Percentiles rank a stretch among this genome's conserved stretches.
These are phyloP conservation scores for Rachicladosporium sp. DNA, from an alignment of 2,329 filamentous ascomycete species.

Conservation along the genomic window DNA sequence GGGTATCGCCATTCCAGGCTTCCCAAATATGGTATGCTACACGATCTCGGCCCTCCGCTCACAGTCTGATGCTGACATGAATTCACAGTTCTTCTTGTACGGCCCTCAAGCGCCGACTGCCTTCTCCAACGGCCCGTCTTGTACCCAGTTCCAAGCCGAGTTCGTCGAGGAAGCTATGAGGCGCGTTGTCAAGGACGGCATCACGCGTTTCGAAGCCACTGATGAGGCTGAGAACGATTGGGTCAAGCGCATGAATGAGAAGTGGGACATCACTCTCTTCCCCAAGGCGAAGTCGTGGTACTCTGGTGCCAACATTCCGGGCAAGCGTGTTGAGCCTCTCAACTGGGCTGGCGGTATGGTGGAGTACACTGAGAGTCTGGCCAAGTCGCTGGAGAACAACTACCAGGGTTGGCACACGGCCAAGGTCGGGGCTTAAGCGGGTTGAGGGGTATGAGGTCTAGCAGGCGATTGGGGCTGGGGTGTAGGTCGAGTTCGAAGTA, in stretches of 20 bases:
- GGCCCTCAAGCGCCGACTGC: conserved; percentile 33
- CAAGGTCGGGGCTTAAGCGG: too few species aligned
- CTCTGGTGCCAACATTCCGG: conserved; percentile 17
- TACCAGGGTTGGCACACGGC: conserved; percentile 17
- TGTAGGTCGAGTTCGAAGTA: too few species aligned
- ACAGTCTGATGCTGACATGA: not conserved
- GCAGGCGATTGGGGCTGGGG: too few species aligned
- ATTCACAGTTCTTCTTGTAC: conserved; percentile 23
- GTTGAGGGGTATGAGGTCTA: too few species aligned
- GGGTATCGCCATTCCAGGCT: conserved; percentile 30
- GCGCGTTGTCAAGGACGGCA: conserved; percentile 12
- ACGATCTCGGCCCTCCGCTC: too few species aligned
- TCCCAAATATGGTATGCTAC: conserved; percentile 32
- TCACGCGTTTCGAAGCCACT: conserved; percentile 21
- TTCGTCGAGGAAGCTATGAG: conserved; percentile 24
- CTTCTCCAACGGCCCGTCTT: conserved; percentile 31
- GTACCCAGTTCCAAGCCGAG: conserved; percentile 30
- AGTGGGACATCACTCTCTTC: conserved; percentile 17
- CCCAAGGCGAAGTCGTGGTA: conserved; percentile 20
- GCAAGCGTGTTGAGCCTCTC: conserved; percentile 13
- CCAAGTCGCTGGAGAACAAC: conserved; percentile 18
- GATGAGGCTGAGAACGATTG: conserved; percentile 18
- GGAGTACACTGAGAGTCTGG: conserved; percentile 14
- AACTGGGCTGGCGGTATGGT: conserved; percentile 33
- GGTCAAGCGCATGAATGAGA: conserved; percentile 19